Evolutionary conservation across 1,284 basidiomycete species (phyloP).

Genomic region (Violaceomyces palustris): DNA sequence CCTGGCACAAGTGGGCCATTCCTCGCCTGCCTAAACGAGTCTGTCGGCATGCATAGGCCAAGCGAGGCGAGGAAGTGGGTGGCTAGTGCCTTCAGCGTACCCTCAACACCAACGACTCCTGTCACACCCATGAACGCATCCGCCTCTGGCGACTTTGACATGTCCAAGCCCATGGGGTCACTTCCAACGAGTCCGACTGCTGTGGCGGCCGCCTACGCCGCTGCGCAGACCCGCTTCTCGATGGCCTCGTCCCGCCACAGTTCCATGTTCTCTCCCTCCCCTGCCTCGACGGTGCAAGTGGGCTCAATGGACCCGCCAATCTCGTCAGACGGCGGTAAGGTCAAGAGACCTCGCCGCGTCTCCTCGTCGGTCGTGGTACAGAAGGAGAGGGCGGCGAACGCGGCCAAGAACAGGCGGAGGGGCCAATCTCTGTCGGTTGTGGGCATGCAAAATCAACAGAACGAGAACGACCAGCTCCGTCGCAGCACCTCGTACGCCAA

Average conservation of each 20-base stretch:
- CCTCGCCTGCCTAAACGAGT: constrained; percentile 42
- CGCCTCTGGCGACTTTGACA: constrained; percentile 9
- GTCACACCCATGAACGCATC: constrained; percentile 37
- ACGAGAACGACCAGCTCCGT: constrained; percentile 20
- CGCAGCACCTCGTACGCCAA: constrained; percentile 25
- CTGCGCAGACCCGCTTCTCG: constrained; percentile 38
- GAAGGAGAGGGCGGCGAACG: constrained; percentile 26
- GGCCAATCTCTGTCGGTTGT: constrained; percentile 41
- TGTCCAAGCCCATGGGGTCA: constrained; percentile 2
- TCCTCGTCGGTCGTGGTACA: constrained; percentile 40
- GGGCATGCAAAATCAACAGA: constrained; percentile 31
- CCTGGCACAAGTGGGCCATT: constrained; percentile 42
- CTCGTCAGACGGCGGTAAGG: constrained; percentile 48
- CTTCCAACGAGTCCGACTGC: constrained; percentile 16
- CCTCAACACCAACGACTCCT: constrained; percentile 43
- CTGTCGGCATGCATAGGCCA: constrained; percentile 43
- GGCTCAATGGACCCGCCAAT: constrained; percentile 22
- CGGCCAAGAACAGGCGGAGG: constrained; percentile 28
- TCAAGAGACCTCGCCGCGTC: constrained; percentile 41
- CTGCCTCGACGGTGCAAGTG: constrained; percentile 11
- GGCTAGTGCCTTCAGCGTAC: constrained; percentile 16
- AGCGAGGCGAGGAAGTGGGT: constrained; percentile 36
- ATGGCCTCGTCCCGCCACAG: constrained; percentile 9
- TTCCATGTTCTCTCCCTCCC: constrained; percentile 14
- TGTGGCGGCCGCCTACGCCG: constrained; percentile 32